phyloP scores from a whole-genome alignment of 2,329 filamentous ascomycete genomes.

The Lojkania enalia region DNA sequence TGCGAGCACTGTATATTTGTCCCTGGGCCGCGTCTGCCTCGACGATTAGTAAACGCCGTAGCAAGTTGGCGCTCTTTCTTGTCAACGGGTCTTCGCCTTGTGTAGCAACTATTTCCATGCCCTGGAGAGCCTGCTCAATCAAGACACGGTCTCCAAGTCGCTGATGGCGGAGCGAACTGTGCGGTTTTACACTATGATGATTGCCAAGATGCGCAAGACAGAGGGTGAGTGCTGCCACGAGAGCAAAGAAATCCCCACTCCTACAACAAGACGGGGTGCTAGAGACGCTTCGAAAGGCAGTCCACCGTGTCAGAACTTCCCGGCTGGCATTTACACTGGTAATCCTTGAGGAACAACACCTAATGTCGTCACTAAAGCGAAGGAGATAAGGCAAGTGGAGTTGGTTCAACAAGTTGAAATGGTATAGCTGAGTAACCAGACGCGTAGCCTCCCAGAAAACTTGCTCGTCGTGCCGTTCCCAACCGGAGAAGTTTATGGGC shows the following conservation, averaged over 20 bases:
- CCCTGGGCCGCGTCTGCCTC: conserved; percentile 7
- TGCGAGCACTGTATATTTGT: background rate
- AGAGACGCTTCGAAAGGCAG: conserved; percentile 17
- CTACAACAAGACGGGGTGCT: conserved; percentile 14
- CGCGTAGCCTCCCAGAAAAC: conserved; percentile 12
- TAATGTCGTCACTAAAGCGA: conserved; percentile 4
- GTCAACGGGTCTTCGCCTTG: conserved; percentile 17
- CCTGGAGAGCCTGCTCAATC: conserved; percentile 17
- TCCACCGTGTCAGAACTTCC: conserved; percentile 18
- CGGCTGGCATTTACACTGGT: conserved; percentile 19
- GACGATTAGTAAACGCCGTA: conserved; percentile 20
- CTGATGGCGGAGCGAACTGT: conserved; percentile 18
- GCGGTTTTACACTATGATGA: conserved; percentile 1
- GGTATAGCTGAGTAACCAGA: conserved; percentile 3
- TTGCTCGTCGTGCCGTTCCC: background rate
- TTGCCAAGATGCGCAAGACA: conserved; percentile 23
- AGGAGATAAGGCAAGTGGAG: conserved; percentile 24
- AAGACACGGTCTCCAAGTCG: conserved; percentile 21
- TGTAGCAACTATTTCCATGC: conserved; percentile 10
- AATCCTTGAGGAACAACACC: conserved; percentile 10
- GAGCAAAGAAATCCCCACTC: conserved; percentile 21
- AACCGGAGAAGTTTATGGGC: conserved; percentile 11
- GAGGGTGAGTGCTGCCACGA: conserved; percentile 24
- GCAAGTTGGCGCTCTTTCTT: conserved; percentile 13
- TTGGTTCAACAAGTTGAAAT: conserved; percentile 6